phyloP scores from a whole-genome alignment of 805 yeast species.

The Pichia eremophila region DNA sequence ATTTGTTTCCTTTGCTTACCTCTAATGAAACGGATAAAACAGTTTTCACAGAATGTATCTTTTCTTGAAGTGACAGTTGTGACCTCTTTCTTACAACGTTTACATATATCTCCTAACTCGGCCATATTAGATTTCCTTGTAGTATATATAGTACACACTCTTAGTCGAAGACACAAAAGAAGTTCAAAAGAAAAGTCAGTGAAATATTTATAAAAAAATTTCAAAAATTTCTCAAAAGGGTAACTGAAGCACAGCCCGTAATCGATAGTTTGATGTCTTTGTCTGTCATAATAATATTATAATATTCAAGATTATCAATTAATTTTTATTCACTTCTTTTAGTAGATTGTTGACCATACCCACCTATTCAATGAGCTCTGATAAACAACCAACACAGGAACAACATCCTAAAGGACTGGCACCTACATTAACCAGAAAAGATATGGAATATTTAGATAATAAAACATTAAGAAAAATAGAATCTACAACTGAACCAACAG shows the following conservation, averaged over 20 bases:
- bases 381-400: neutral
- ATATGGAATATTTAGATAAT: constrained; percentile 17
- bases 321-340: no score
- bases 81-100: constrained; percentile 37
- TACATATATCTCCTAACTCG: constrained; percentile 26
- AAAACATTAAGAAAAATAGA: constrained; percentile 18
- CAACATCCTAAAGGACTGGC: constrained; percentile 1
- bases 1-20: constrained; percentile 76
- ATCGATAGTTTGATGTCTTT: no score
- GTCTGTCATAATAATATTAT: no score
- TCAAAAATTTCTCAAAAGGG: no score
- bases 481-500: constrained; percentile 1
- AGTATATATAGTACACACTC: no score
- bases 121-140: neutral
- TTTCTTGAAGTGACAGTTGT: constrained; percentile 46
- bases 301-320: no score
- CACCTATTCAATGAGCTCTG: neutral
- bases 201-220: no score
- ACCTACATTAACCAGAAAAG: constrained; percentile 11
- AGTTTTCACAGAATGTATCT: constrained; percentile 53
- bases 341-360: no score
- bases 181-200: neutral
- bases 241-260: neutral
- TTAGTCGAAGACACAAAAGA: no score
- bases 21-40: constrained; percentile 65